A percentile compares a stretch with the other conserved stretches of the same genome.
phyloP scores from a whole-genome alignment of 2,329 filamentous ascomycete species.

The Didymella segeticola region DNA sequence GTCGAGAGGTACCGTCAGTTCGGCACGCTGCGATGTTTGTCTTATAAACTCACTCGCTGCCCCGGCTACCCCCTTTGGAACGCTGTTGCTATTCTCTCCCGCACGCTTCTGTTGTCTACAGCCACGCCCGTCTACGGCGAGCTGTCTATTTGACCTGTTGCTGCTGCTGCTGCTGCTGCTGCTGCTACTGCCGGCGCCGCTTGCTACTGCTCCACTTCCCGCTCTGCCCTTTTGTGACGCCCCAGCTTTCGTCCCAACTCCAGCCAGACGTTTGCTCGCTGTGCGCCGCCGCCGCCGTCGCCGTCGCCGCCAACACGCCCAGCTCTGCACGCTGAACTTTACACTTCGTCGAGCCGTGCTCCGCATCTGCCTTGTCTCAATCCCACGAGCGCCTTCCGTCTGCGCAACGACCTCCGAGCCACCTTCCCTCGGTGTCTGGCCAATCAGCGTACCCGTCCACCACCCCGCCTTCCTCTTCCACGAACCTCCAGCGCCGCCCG shows the following conservation, averaged over 20 bases:
- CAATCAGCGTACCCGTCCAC: conserved; percentile 35
- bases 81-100: conserved; percentile 38
- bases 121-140: no score
- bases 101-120: conserved; percentile 26
- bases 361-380: conserved; percentile 21
- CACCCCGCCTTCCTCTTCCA: conserved; percentile 31
- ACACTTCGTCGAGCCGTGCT: conserved; percentile 10
- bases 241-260: conserved; percentile 18
- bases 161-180: conserved; percentile 16
- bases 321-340: not conserved
- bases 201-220: conserved; percentile 18
- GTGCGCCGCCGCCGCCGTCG: not conserved
- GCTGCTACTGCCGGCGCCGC: no score
- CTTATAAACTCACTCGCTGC: conserved; percentile 48
- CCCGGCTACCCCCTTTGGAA: conserved; percentile 39
- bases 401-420: conserved; percentile 23
- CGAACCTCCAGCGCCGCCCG: conserved; percentile 26
- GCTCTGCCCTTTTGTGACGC: conserved; percentile 14
- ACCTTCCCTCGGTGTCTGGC: conserved; percentile 28
- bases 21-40: conserved; percentile 44
- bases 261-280: conserved; percentile 14
- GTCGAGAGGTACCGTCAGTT: conserved; percentile 45
- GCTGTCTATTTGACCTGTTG: no score
- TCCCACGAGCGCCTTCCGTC: conserved; percentile 8
- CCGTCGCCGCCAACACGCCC: conserved; percentile 1